Evolutionary conservation across 2,329 filamentous ascomycete genomes (phyloP).

Genomic region (Colletotrichum chrysophilum): DNA sequence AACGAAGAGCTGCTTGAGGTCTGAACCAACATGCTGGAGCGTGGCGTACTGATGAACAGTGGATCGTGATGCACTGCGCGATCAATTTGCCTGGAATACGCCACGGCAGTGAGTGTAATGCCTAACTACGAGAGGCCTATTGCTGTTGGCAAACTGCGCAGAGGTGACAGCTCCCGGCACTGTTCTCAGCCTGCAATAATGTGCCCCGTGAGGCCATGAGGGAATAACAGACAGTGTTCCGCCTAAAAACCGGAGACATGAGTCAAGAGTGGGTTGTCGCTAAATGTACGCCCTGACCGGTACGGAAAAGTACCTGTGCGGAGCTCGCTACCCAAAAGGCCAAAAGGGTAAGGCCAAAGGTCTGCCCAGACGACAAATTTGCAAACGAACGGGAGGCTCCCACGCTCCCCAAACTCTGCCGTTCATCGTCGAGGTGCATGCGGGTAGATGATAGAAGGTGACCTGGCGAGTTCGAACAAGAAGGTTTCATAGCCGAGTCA

Average conservation of each 20-base stretch:
- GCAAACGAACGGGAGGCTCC: not conserved
- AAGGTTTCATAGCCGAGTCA: not conserved
- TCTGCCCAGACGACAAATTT: not conserved
- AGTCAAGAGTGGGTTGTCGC: constrained; percentile 3
- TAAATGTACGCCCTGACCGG: not conserved
- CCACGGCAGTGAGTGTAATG: not conserved
- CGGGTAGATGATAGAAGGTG: not conserved
- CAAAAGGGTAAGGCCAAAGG: not conserved
- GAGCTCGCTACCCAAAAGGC: not conserved
- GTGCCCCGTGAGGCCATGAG: not conserved
- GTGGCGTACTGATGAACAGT: not conserved
- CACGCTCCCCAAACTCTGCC: not conserved
- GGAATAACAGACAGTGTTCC: not conserved
- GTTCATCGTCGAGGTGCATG: not conserved
- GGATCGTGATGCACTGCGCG: not conserved
- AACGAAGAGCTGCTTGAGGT: not conserved
- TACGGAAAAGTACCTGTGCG: not conserved
- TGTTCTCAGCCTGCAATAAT: not conserved
- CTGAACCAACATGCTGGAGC: not conserved
- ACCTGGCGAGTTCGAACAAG: not conserved
- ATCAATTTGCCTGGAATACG: not conserved
- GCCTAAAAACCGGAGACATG: not conserved
- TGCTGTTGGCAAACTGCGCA: not conserved
- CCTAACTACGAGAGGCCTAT: not conserved
- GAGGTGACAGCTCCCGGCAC: not conserved